Percentiles rank a stretch among this genome's conserved stretches.
Conservation (phyloP, 2,329 filamentous ascomycete species). For the Botrytis cinerea region DNA sequence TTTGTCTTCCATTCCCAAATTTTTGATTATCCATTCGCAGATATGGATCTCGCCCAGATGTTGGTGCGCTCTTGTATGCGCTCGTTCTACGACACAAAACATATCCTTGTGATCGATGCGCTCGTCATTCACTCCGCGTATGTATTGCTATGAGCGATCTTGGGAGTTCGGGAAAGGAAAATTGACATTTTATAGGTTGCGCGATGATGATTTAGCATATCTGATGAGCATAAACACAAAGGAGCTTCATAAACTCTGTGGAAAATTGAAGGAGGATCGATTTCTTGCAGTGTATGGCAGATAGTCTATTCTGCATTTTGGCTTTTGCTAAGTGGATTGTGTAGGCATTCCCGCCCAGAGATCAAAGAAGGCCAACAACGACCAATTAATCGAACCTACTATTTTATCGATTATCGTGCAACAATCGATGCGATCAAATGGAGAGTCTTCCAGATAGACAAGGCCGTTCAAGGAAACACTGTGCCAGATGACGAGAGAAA, state of each 20-base stretch:
- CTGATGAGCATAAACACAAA: conserved; percentile 89
- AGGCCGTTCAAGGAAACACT: conserved; percentile 81
- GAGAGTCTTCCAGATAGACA: conserved; percentile 84
- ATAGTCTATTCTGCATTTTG: conserved; percentile 8
- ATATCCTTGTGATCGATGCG: conserved; percentile 80
- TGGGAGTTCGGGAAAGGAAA: conserved; percentile 28
- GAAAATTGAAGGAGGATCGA: conserved; percentile 80
- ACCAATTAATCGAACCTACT: conserved; percentile 86
- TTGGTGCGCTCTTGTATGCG: conserved; percentile 85
- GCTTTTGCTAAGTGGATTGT: conserved; percentile 24
- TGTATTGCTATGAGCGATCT: conserved; percentile 39
- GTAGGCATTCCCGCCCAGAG: conserved; percentile 72
- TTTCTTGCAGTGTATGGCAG: conserved; percentile 72
- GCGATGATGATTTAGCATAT: conserved; percentile 84
- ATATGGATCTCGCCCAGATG: conserved; percentile 69
- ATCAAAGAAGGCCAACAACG: conserved; percentile 78
- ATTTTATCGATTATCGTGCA: conserved; percentile 93
- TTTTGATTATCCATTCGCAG: conserved; percentile 27
- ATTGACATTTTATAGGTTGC: conserved; percentile 55
- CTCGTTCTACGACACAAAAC: conserved; percentile 82
- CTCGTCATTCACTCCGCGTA: conserved; percentile 72
- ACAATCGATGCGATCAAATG: conserved; percentile 97
- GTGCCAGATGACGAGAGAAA: conserved; percentile 83
- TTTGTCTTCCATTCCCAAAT: not conserved
- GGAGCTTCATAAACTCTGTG: conserved; percentile 86